A percentile compares a stretch with the other conserved stretches of the same genome.
phyloP scores from a whole-genome alignment of 2,329 filamentous ascomycete species.

The Myrmaecium sp. region DNA sequence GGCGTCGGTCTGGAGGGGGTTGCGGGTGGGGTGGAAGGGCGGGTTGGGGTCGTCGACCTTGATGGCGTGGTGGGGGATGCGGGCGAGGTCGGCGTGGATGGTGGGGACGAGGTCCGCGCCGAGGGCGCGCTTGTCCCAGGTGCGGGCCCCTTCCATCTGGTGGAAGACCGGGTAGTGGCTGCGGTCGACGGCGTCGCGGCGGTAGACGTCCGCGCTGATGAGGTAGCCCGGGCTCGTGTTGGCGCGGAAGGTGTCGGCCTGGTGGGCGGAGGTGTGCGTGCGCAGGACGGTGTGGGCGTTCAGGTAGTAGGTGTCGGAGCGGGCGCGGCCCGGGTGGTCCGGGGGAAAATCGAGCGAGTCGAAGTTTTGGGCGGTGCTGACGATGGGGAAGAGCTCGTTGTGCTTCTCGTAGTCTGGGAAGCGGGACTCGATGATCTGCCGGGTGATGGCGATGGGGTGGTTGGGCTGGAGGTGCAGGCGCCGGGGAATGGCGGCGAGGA shows the following conservation, averaged over 20 bases:
- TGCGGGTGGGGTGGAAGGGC: conserved; percentile 57
- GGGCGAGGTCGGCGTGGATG: conserved; percentile 53
- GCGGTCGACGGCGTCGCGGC: conserved; percentile 83
- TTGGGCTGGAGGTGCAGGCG: conserved; percentile 79
- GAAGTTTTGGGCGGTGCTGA: conserved; percentile 77
- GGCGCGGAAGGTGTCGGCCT: conserved; percentile 62
- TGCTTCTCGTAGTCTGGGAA: conserved; percentile 68
- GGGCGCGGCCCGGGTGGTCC: conserved; percentile 74
- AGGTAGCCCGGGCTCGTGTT: conserved; percentile 66
- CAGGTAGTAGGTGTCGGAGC: conserved; percentile 90
- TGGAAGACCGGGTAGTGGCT: conserved; percentile 96
- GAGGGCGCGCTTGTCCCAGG: conserved; percentile 60
- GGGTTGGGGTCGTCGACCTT: conserved; percentile 73
- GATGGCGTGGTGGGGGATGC: conserved; percentile 56
- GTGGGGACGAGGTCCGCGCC: conserved; percentile 43
- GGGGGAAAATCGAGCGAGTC: conserved; percentile 84
- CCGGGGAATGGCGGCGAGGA: conserved; percentile 56
- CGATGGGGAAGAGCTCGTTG: conserved; percentile 66
- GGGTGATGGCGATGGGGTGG: conserved; percentile 80
- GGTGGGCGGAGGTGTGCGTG: conserved; percentile 90
- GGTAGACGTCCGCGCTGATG: conserved; percentile 87
- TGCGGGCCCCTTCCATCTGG: conserved; percentile 90
- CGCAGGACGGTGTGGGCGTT: conserved; percentile 69
- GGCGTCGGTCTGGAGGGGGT: conserved; percentile 59
- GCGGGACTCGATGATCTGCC: conserved; percentile 77